phyloP scores from a whole-genome alignment of 2,329 filamentous ascomycete species.

The Geosmithia putterillii region DNA sequence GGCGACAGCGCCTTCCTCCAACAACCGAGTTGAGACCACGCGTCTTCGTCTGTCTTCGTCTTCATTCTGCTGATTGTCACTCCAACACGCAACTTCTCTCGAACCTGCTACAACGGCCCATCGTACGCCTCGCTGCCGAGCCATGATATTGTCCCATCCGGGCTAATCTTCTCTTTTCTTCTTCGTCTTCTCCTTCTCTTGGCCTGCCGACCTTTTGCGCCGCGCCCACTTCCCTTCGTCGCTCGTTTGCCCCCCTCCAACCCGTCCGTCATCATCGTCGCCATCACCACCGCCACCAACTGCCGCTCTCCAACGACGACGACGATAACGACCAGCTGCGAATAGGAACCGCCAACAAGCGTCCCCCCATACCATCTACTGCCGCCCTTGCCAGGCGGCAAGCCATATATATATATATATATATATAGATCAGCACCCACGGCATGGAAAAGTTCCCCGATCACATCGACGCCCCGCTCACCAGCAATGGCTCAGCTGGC shows the following conservation, averaged over 20 bases:
- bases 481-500: slow-evolving; percentile 10
- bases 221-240: not conserved
- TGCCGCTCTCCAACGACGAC: no score
- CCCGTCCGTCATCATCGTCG: not conserved
- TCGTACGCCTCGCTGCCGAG: not conserved
- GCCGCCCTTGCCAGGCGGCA: not conserved
- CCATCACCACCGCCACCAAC: not conserved
- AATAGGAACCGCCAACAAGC: not conserved
- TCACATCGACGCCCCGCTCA: slow-evolving; percentile 28
- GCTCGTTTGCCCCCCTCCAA: not conserved
- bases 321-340: not conserved
- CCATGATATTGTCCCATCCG: not conserved
- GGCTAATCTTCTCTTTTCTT: not conserved
- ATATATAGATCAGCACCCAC: not conserved
- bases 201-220: not conserved
- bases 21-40: not conserved
- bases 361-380: no score
- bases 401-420: not conserved
- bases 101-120: no score
- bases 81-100: not conserved
- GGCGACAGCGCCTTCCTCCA: not conserved
- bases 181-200: not conserved
- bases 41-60: not conserved
- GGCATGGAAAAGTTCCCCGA: slow-evolving; percentile 48
- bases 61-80: not conserved